Conservation (phyloP, 768 basidiomycete species). For the Leucocoprinus sp. region DNA sequence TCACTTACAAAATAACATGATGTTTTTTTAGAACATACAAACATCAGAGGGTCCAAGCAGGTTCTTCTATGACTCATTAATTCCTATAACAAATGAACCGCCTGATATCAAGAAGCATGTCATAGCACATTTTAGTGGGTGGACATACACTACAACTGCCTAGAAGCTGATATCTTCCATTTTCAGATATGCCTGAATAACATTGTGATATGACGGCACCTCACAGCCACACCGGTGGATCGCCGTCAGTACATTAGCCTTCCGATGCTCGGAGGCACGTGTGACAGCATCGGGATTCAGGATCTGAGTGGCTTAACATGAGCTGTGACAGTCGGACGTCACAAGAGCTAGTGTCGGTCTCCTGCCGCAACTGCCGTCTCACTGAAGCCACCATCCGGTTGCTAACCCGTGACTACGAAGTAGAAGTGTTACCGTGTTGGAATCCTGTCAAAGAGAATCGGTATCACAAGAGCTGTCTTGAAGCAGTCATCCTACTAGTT, state of each 20-base stretch:
- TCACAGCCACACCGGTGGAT: constrained; percentile 12
- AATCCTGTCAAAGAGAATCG: background rate
- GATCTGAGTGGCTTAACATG: constrained; percentile 1
- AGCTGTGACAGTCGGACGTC: constrained; percentile 3
- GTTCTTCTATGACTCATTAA: constrained; percentile 4
- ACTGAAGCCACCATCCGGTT: constrained; percentile 4
- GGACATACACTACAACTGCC: background rate
- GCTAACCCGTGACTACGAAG: constrained; percentile 5
- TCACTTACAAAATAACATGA: too few relatives aligned
- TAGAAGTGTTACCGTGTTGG: background rate
- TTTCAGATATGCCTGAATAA: constrained; percentile 8
- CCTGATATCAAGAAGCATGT: too few relatives aligned
- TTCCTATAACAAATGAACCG: too few relatives aligned
- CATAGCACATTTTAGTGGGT: too few relatives aligned
- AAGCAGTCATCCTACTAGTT: too few relatives aligned
- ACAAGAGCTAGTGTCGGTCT: constrained; percentile 8
- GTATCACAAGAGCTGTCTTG: constrained; percentile 2
- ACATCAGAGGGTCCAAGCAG: background rate
- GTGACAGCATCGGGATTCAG: constrained; percentile 2
- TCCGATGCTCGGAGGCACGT: constrained; percentile 8
- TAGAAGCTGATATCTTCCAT: background rate
- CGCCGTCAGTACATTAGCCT: constrained; percentile 9
- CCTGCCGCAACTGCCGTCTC: background rate
- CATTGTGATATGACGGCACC: background rate
- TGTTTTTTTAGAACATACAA: background rate